Conservation (phyloP, 306 rosid species). For the Quillaja saponaria region DNA sequence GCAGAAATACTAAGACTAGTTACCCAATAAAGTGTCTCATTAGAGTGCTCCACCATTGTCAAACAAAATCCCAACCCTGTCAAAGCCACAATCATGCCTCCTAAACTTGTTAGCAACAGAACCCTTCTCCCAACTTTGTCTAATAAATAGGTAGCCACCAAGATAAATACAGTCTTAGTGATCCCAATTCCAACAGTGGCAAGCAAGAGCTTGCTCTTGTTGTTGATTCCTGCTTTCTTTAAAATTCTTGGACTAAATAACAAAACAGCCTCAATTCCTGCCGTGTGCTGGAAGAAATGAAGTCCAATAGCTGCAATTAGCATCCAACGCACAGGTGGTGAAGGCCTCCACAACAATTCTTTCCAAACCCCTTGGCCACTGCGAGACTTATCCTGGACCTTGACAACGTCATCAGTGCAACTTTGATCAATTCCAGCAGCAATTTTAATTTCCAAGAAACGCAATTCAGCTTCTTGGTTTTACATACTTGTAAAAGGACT, state of each 20-base stretch:
- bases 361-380: conserved; percentile 68
- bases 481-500: conserved; percentile 42
- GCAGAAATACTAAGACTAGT: conserved; percentile 52
- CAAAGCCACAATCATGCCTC: conserved; percentile 53
- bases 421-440: conserved; percentile 56
- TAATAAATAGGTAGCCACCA: conserved; percentile 48
- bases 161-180: conserved; percentile 47
- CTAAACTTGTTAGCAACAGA: conserved; percentile 48
- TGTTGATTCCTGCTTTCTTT: conserved; percentile 60
- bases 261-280: conserved; percentile 81
- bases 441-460: conserved; percentile 56
- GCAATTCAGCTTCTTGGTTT: conserved; percentile 56
- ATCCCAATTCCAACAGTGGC: conserved; percentile 72
- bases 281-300: conserved; percentile 76
- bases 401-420: conserved; percentile 24
- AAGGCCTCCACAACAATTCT: conserved; percentile 57
- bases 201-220: conserved; percentile 59
- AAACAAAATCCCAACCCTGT: conserved; percentile 51
- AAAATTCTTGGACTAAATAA: conserved; percentile 82
- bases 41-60: conserved; percentile 54
- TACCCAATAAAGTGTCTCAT: conserved; percentile 48
- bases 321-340: conserved; percentile 63
- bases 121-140: conserved; percentile 67
- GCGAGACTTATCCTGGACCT: neutral
- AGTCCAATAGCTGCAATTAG: conserved; percentile 64